These are phyloP conservation scores for Penicillium bialowiezense DNA, from an alignment of 495 filamentous ascomycete genomes.

Conservation along the genomic window DNA sequence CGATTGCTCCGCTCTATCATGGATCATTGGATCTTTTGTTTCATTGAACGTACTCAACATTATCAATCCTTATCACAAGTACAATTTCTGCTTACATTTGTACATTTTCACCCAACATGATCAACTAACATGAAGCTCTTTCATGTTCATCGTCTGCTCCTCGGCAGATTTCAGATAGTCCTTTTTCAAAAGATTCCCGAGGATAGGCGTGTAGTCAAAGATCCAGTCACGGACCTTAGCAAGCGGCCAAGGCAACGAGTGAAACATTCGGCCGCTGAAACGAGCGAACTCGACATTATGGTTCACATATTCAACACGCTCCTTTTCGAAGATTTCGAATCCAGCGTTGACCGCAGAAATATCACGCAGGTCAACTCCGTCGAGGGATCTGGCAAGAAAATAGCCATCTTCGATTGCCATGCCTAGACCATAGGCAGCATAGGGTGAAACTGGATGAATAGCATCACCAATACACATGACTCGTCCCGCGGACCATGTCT, in stretches of 20 bases:
- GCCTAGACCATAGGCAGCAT: conserved; percentile 24
- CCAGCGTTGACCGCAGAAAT: conserved; percentile 7
- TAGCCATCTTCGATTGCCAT: conserved; percentile 25
- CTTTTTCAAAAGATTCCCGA: conserved; percentile 7
- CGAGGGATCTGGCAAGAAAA: conserved; percentile 13
- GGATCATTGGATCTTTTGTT: too few relatives aligned
- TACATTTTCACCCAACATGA: too few relatives aligned
- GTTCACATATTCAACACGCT: conserved; percentile 21
- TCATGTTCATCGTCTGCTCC: conserved; percentile 14
- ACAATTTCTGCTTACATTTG: too few relatives aligned
- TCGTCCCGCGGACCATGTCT: conserved; percentile 19
- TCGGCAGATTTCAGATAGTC: conserved; percentile 14
- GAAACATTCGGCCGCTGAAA: conserved; percentile 14
- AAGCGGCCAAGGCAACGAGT: conserved; percentile 15
- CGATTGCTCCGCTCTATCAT: too few relatives aligned
- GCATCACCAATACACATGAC: conserved; percentile 18
- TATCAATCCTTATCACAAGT: too few relatives aligned
- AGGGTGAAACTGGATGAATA: conserved; percentile 20
- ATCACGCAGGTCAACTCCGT: conserved; percentile 19
- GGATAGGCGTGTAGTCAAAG: conserved; percentile 19
- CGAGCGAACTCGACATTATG: conserved; percentile 23
- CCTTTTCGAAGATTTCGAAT: conserved; percentile 17
- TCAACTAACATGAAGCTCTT: conserved; percentile 16
- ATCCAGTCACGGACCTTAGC: conserved; percentile 15
- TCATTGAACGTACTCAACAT: too few relatives aligned